A percentile compares a stretch with the other conserved stretches of the same genome.
Evolutionary conservation across 2,329 filamentous ascomycete genomes (phyloP).

Genomic region (Penicillium olsonii): DNA sequence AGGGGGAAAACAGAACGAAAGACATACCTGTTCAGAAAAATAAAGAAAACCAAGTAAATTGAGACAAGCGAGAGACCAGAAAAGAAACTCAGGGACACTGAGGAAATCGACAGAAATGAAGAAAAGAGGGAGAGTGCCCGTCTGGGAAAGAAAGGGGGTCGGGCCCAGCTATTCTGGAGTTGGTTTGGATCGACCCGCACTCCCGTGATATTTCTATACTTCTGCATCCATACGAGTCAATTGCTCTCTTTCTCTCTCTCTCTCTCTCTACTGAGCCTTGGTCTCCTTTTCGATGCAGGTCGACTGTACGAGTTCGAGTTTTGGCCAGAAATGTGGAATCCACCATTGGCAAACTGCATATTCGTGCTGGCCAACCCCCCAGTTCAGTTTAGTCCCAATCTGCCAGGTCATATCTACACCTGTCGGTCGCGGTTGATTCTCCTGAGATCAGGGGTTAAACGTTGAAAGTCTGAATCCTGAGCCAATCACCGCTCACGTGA

Average conservation of each 20-base stretch:
- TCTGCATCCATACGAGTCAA: too few relatives aligned
- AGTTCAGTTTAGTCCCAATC: not conserved
- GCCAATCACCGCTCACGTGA: conserved; percentile 19
- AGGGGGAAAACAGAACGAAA: conserved; percentile 11
- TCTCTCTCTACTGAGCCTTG: too few relatives aligned
- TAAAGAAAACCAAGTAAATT: conserved; percentile 13
- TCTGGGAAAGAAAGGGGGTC: conserved; percentile 35
- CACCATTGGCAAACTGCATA: not conserved
- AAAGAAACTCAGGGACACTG: conserved; percentile 16
- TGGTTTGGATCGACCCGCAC: conserved; percentile 23
- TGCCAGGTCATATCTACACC: not conserved
- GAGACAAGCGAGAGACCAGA: conserved; percentile 24
- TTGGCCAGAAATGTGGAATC: not conserved
- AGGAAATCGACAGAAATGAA: conserved; percentile 25
- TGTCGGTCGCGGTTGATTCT: too few relatives aligned
- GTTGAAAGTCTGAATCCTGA: not conserved
- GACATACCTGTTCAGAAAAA: conserved; percentile 22
- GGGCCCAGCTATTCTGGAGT: conserved; percentile 26
- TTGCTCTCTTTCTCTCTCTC: not conserved
- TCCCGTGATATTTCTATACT: conserved; percentile 13
- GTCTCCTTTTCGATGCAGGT: too few relatives aligned
- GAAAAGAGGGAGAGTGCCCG: conserved; percentile 25
- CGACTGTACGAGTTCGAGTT: too few relatives aligned
- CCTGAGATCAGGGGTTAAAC: conserved; percentile 25
- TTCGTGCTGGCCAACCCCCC: not conserved